phyloP scores from a whole-genome alignment of 495 filamentous ascomycete genomes.

The Polyplosphaeria fusca region DNA sequence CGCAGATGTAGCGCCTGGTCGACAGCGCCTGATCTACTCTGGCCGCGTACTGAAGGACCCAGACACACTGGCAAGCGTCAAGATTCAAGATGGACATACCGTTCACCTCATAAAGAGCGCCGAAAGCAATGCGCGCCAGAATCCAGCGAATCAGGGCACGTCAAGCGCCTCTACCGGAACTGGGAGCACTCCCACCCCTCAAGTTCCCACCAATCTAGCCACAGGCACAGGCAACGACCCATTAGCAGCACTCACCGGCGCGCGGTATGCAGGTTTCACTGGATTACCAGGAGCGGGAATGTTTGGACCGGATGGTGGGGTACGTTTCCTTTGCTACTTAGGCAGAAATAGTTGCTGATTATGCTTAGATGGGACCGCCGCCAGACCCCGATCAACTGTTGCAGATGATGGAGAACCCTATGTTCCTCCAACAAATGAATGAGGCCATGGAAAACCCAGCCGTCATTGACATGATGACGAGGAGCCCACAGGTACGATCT shows the following conservation, averaged over 20 bases:
- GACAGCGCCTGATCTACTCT: constrained; percentile 94
- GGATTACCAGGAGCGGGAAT: constrained; percentile 82
- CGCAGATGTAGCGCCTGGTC: constrained; percentile 77
- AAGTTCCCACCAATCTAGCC: constrained; percentile 85
- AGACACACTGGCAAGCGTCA: constrained; percentile 79
- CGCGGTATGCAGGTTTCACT: constrained; percentile 87
- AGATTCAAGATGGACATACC: constrained; percentile 93
- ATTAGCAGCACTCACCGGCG: constrained; percentile 85
- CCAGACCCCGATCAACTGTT: constrained; percentile 76
- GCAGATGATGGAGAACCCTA: constrained; percentile 80
- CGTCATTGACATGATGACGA: constrained; percentile 85
- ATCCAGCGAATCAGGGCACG: constrained; percentile 51
- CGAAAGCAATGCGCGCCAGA: constrained; percentile 76
- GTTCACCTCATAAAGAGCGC: constrained; percentile 95
- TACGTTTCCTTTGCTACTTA: constrained; percentile 52
- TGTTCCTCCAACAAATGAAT: constrained; percentile 77
- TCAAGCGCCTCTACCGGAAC: constrained; percentile 48
- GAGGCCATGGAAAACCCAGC: constrained; percentile 91
- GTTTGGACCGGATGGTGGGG: constrained; percentile 96
- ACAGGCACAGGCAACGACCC: constrained; percentile 86
- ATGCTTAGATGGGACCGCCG: constrained; percentile 78
- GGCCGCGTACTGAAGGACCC: constrained; percentile 93
- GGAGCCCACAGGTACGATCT: constrained; percentile 70
- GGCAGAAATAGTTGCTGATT: constrained; percentile 35
- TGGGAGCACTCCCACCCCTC: constrained; percentile 51